Conservation (phyloP, 495 filamentous ascomycete genomes). For the Symbiotaphrina buchneri region DNA sequence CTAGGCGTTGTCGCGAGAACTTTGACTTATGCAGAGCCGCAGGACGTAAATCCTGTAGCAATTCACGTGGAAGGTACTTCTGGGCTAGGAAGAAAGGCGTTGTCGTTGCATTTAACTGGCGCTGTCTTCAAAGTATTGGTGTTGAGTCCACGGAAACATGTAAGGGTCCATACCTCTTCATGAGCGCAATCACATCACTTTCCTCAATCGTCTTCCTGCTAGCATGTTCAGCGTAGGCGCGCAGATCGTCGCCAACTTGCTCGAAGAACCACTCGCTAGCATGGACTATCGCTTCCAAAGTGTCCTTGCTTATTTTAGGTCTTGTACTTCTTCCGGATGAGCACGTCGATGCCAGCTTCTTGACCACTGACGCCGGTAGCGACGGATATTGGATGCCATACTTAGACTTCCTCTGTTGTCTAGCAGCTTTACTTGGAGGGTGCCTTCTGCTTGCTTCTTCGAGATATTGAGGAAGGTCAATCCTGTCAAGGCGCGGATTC, state of each 20-base stretch:
- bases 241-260: conserved; percentile 58
- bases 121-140: conserved; percentile 33
- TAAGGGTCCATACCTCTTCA: conserved; percentile 44
- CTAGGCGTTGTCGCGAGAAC: conserved; percentile 1
- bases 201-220: conserved; percentile 71
- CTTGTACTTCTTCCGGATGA: conserved; percentile 23
- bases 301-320: conserved; percentile 44
- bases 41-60: conserved; percentile 64
- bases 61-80: conserved; percentile 57
- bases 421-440: too few species aligned
- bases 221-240: conserved; percentile 59
- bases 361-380: conserved; percentile 45
- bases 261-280: conserved; percentile 81
- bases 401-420: conserved; percentile 26
- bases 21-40: conserved; percentile 21
- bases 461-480: too few species aligned
- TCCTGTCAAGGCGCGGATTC: too few species aligned
- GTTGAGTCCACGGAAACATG: conserved; percentile 6
- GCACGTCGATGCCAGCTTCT: conserved; percentile 50
- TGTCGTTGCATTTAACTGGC: conserved; percentile 42
- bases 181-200: conserved; percentile 54
- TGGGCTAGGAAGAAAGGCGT: conserved; percentile 71
- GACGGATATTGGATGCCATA: conserved; percentile 56
- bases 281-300: conserved; percentile 48
- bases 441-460: too few species aligned